These are phyloP conservation scores for Eucalyptus paniculata DNA, from an alignment of 345 rosid species.

Conservation along the genomic window DNA sequence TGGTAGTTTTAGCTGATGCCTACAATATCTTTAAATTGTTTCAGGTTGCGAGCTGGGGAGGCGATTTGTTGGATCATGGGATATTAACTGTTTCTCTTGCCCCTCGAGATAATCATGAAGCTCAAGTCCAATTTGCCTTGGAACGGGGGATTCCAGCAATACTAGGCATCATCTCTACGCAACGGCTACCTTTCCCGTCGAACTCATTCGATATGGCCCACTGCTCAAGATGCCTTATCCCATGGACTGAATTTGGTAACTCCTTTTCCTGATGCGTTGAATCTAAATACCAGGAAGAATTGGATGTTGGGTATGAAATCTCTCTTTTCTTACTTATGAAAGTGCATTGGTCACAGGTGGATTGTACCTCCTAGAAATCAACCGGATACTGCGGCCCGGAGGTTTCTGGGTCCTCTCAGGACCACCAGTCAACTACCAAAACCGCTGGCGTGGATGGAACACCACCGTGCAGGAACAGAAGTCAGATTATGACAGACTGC, in stretches of 20 bases:
- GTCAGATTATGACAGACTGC: slow-evolving; percentile 67
- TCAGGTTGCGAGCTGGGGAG: slow-evolving; percentile 99
- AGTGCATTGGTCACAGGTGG: slow-evolving; percentile 50
- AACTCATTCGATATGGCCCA: slow-evolving; percentile 98
- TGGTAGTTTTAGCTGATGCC: not conserved
- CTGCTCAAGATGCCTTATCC: slow-evolving; percentile 99
- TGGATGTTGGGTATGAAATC: not conserved
- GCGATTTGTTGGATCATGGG: slow-evolving; percentile 82
- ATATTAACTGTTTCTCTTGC: slow-evolving; percentile 89
- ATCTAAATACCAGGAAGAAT: not conserved
- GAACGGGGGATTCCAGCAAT: slow-evolving; percentile 99
- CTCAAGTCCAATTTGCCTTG: slow-evolving; percentile 95
- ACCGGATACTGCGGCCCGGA: slow-evolving; percentile 93
- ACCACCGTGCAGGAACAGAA: slow-evolving; percentile 91
- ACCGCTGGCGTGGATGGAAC: slow-evolving; percentile 97
- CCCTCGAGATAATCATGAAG: slow-evolving; percentile 97
- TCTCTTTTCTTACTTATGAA: not conserved
- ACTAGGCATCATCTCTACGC: slow-evolving; percentile 96
- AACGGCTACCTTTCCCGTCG: slow-evolving; percentile 93
- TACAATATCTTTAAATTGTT: not conserved
- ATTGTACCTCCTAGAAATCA: slow-evolving; percentile 77
- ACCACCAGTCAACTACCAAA: slow-evolving; percentile 89
- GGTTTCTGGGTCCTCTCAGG: slow-evolving; percentile 99
- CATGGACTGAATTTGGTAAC: slow-evolving; percentile 99
- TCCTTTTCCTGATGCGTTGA: not conserved